phyloP scores from a whole-genome alignment of 73 alveolate genomes.

The Tetrahymena elliotti region DNA sequence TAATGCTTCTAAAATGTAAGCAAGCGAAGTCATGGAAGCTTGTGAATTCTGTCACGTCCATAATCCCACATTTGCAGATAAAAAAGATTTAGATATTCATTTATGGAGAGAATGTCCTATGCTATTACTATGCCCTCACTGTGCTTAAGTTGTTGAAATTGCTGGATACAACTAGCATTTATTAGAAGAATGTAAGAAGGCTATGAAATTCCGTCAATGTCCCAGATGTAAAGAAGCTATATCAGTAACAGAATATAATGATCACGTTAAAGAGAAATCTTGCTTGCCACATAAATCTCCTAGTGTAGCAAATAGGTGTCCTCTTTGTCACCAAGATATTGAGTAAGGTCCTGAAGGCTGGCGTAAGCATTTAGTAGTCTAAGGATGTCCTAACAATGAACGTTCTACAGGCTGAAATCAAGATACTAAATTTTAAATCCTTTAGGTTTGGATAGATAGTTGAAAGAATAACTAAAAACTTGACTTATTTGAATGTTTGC shows the following conservation, averaged over 20 bases:
- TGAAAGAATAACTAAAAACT: no score
- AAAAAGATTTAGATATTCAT: slow-evolving; percentile 76
- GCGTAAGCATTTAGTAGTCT: slow-evolving; percentile 77
- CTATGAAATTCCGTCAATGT: slow-evolving; percentile 71
- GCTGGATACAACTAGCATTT: slow-evolving; percentile 69
- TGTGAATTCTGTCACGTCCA: slow-evolving; percentile 76
- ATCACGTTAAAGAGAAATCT: slow-evolving; percentile 58
- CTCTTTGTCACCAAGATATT: slow-evolving; percentile 92
- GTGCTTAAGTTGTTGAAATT: slow-evolving; percentile 85
- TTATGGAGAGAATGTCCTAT: slow-evolving; percentile 80
- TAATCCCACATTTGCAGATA: slow-evolving; percentile 63
- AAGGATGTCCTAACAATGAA: slow-evolving; percentile 84
- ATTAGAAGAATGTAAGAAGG: slow-evolving; percentile 77
- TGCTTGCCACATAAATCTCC: slow-evolving; percentile 6
- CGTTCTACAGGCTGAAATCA: slow-evolving; percentile 30
- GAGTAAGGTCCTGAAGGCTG: slow-evolving; percentile 82
- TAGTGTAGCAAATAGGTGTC: slow-evolving; percentile 83
- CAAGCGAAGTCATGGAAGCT: slow-evolving; percentile 49
- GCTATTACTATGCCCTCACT: slow-evolving; percentile 75
- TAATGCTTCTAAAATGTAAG: slow-evolving; percentile 25
- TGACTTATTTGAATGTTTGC: no score
- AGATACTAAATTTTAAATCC: no score
- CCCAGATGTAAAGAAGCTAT: slow-evolving; percentile 93
- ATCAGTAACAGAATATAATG: slow-evolving; percentile 70
- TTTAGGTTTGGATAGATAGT: no score